phyloP scores from a whole-genome alignment of 2,329 filamentous ascomycete genomes.

The Sporothrix pallida region DNA sequence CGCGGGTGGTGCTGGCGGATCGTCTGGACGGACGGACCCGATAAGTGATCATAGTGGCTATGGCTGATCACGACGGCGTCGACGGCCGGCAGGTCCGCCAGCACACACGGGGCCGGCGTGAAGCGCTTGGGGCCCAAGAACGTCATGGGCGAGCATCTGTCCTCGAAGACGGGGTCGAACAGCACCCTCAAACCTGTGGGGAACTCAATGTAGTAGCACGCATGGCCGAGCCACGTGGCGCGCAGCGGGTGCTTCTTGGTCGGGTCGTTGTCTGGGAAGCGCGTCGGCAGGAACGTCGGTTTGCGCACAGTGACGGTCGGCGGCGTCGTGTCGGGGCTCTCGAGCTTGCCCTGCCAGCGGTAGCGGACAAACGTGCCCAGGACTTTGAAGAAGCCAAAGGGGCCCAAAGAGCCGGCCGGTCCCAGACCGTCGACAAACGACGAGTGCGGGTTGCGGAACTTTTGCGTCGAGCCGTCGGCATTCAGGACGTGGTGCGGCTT shows the following conservation, averaged over 20 bases:
- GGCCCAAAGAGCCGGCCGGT: conserved; percentile 20
- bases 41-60: conserved; percentile 92
- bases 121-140: conserved; percentile 76
- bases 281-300: conserved; percentile 69
- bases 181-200: conserved; percentile 83
- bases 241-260: conserved; percentile 56
- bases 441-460: conserved; percentile 60
- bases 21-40: conserved; percentile 73
- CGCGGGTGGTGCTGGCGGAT: conserved; percentile 74
- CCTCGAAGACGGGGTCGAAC: conserved; percentile 92
- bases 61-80: conserved; percentile 84
- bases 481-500: conserved; percentile 57
- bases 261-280: conserved; percentile 51
- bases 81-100: conserved; percentile 76
- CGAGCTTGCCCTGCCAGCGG: conserved; percentile 49
- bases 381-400: conserved; percentile 37
- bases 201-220: conserved; percentile 92
- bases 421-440: conserved; percentile 47
- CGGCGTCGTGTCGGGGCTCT: conserved; percentile 64
- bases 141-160: conserved; percentile 77
- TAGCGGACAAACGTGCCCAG: conserved; percentile 41
- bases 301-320: conserved; percentile 70
- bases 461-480: conserved; percentile 48
- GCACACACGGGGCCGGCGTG: conserved; percentile 75
- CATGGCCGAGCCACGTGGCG: conserved; percentile 94